Evolutionary conservation across 2,329 filamentous ascomycete species (phyloP).

Genomic region (Microcyclospora tardicrescens): DNA sequence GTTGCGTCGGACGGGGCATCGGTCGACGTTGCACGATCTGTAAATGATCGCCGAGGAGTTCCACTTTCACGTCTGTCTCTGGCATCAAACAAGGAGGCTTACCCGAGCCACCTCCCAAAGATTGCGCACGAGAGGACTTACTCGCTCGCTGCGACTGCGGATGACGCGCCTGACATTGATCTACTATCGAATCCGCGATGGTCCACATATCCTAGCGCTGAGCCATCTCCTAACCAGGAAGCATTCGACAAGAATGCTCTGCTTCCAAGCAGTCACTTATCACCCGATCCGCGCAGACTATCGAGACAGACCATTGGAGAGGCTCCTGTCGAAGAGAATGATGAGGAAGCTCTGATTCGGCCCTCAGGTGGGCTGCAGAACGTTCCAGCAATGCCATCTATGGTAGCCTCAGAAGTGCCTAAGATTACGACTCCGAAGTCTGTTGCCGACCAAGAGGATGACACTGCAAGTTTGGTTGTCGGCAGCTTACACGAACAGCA

Average conservation of each 20-base stretch:
- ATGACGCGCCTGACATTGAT: conserved; percentile 44
- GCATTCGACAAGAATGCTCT: conserved; percentile 1
- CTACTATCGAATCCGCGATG: conserved; percentile 1
- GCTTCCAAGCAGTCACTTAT: no score
- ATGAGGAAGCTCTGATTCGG: conserved; percentile 11
- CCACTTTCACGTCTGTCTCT: conserved; percentile 4
- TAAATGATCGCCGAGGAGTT: conserved; percentile 1
- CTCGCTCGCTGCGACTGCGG: conserved; percentile 42
- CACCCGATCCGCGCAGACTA: no score
- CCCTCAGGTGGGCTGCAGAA: conserved; percentile 3
- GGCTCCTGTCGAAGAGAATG: conserved; percentile 10
- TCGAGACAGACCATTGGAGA: conserved; percentile 2
- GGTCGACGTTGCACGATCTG: conserved; percentile 1
- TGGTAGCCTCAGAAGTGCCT: neutral
- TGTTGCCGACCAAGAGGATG: conserved; percentile 2
- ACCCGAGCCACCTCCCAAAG: conserved; percentile 17
- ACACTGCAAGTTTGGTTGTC: conserved; percentile 1
- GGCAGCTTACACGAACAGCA: conserved; percentile 39
- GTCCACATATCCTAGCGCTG: no score
- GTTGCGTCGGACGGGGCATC: conserved; percentile 13
- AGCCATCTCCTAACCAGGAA: conserved; percentile 4
- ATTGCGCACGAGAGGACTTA: conserved; percentile 31
- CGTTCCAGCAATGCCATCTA: neutral
- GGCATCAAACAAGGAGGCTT: no score
- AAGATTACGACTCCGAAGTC: neutral